These are phyloP conservation scores for Decorospora gaudefroyi DNA, from an alignment of 2,329 filamentous ascomycete species.

Conservation along the genomic window DNA sequence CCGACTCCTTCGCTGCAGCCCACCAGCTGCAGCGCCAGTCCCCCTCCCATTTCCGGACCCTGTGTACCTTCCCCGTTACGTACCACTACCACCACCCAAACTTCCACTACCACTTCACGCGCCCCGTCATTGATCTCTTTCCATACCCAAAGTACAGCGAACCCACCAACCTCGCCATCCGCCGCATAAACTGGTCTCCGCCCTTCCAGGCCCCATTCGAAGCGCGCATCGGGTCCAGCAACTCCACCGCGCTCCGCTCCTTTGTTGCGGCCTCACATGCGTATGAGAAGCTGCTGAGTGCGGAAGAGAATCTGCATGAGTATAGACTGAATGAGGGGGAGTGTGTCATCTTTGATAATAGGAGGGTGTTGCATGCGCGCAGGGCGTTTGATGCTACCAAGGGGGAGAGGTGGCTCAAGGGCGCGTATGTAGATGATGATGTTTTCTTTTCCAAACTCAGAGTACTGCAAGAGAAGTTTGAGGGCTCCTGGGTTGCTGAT, in stretches of 20 bases:
- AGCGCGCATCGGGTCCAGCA: conserved; percentile 39
- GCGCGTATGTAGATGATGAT: conserved; percentile 77
- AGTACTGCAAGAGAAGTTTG: conserved; percentile 48
- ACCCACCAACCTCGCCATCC: conserved; percentile 42
- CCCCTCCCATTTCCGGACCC: conserved; percentile 42
- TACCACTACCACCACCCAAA: conserved; percentile 70
- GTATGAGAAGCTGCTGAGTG: conserved; percentile 66
- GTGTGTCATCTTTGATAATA: conserved; percentile 92
- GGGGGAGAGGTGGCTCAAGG: conserved; percentile 80
- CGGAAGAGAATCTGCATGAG: conserved; percentile 65
- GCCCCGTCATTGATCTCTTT: conserved; percentile 60
- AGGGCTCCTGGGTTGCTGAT: conserved; percentile 42
- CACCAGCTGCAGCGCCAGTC: conserved; percentile 40
- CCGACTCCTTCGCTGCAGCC: conserved; percentile 71
- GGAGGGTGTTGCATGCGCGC: conserved; percentile 81
- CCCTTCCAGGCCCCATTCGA: conserved; percentile 71
- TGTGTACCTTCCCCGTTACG: conserved; percentile 55
- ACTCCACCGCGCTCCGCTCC: conserved; percentile 32
- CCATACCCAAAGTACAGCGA: conserved; percentile 34
- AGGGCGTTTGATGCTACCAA: conserved; percentile 69
- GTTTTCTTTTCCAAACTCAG: conserved; percentile 58
- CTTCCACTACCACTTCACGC: conserved; percentile 64
- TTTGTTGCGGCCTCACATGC: conserved; percentile 52
- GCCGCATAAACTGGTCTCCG: conserved; percentile 70
- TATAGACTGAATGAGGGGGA: conserved; percentile 77